Evolutionary conservation across 208 protist species (phyloP), one percentile per base, ranked within the genome.

Genomic region (Crithidia mellificae): DNA sequence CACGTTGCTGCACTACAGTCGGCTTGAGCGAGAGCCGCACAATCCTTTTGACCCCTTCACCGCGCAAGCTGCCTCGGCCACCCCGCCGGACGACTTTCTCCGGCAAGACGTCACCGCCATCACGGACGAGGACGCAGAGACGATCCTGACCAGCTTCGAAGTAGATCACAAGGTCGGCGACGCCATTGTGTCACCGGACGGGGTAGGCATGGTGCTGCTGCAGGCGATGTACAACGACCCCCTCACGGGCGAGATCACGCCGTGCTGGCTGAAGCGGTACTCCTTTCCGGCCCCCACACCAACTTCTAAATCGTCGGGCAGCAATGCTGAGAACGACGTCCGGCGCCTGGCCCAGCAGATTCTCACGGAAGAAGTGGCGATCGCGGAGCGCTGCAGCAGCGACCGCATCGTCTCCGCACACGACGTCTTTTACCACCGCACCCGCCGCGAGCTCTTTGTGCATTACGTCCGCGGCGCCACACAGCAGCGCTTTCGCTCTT

Each of bases 261-360:
- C 74, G 24, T 90, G 81, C 68, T 90, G 84, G 84, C 41, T 90
- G 49, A 90, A 90, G 51, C 75, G 81, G 12, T 90, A 90, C 74
- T 75, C 75, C 34, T 81, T 88, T 50, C 64, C 74, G 2, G 47
- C 58, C 17, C 36, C 39, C 25, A 66, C 52, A 38, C 32, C 15
- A 25, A 57, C 32, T 25, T 20, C 5, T 11, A 38, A 32, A 29
- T n/a, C n/a, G n/a, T n/a, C n/a, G 34, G 36, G 14, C 36, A 44
- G 27, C 11, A 22, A 22, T 15, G 38, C 39, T 19, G 36, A 50
- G 5, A 27, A 1, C 9, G 39, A 47, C 25, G 41, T 68, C 8
- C 34, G 63, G 22, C n/a, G 19, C 4, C 34, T 62, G 5, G 49
- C 83, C 36, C 72, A 74, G 27, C 46, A 52, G 49, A 72, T 89